Percentiles rank a stretch among this genome's conserved stretches.
These are phyloP conservation scores for Apostasia ramifera DNA, from an alignment of 106 monocot species.

Conservation along the genomic window DNA sequence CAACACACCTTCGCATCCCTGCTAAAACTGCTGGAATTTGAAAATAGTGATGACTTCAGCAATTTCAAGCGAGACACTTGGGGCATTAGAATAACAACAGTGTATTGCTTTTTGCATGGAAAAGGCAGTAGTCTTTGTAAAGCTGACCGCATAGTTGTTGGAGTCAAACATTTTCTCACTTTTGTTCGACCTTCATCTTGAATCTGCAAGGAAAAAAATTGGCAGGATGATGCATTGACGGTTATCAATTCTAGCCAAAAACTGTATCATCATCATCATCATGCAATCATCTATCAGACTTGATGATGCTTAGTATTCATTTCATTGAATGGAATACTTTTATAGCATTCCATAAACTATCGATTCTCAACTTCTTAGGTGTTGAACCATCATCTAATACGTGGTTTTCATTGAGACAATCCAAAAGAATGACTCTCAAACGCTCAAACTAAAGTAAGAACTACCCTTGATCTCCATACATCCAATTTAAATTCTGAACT, in stretches of 20 bases:
- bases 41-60: slow-evolving; percentile 34
- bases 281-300: background rate
- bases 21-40: slow-evolving; percentile 27
- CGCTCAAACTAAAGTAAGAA: no score
- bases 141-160: slow-evolving; percentile 43
- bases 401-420: no score
- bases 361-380: no score
- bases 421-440: no score
- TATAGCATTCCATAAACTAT: no score
- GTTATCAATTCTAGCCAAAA: background rate
- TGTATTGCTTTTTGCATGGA: slow-evolving; percentile 87
- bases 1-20: slow-evolving; percentile 66
- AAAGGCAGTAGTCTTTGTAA: slow-evolving; percentile 76
- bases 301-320: no score
- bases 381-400: no score
- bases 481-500: no score
- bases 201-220: slow-evolving; percentile 28
- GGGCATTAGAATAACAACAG: slow-evolving; percentile 84
- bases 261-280: background rate
- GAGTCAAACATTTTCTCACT: slow-evolving; percentile 61
- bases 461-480: no score
- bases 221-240: background rate
- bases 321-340: no score
- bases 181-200: slow-evolving; percentile 83
- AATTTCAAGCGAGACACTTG: slow-evolving; percentile 41